These are phyloP conservation scores for Alternaria hordeiaustralica DNA, from an alignment of 2,329 filamentous ascomycete species.

Conservation along the genomic window DNA sequence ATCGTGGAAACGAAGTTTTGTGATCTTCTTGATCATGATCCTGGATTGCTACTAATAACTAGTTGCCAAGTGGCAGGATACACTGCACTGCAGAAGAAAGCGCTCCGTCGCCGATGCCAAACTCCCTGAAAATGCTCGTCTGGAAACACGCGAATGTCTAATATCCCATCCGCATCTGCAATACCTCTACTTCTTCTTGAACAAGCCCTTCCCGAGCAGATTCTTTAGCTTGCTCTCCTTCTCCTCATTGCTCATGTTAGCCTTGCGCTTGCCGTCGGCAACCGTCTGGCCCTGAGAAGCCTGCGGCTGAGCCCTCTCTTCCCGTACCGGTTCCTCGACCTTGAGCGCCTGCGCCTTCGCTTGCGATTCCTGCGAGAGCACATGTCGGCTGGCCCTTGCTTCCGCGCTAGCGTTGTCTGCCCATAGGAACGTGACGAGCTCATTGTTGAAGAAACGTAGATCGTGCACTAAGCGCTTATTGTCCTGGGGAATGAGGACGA, in stretches of 20 bases:
- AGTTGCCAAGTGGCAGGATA: neutral
- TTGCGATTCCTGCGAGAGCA: slow-evolving; percentile 66
- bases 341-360: slow-evolving; percentile 71
- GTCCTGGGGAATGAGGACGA: slow-evolving; percentile 53
- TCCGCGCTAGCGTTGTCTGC: slow-evolving; percentile 65
- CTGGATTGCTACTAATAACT: neutral
- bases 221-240: slow-evolving; percentile 52
- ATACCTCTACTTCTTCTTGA: slow-evolving; percentile 36
- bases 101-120: neutral
- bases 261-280: slow-evolving; percentile 42
- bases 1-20: neutral
- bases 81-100: neutral
- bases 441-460: slow-evolving; percentile 72
- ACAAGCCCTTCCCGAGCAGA: slow-evolving; percentile 45
- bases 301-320: slow-evolving; percentile 14
- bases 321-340: slow-evolving; percentile 60
- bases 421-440: slow-evolving; percentile 81
- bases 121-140: slow-evolving; percentile 7
- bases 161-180: neutral
- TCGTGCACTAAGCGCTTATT: slow-evolving; percentile 71
- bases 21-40: neutral
- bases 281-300: slow-evolving; percentile 23
- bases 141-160: neutral
- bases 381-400: slow-evolving; percentile 60
- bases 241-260: slow-evolving; percentile 38